Percentiles rank a stretch among this genome's conserved stretches.
phyloP scores from a whole-genome alignment of 805 yeast species.

The Candida yuanshanica region DNA sequence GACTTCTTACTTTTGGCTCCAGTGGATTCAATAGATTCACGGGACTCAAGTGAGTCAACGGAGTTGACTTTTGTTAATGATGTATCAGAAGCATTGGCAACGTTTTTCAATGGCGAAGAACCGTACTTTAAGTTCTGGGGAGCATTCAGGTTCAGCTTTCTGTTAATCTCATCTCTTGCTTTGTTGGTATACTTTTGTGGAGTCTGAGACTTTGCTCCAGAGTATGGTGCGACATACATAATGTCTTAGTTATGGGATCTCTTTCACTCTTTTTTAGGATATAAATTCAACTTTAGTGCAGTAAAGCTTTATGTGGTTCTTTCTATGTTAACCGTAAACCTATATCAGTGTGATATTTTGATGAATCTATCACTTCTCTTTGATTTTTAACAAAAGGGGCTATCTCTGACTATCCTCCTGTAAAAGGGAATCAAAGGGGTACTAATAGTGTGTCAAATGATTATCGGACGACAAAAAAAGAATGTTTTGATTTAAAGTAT shows the following conservation, averaged over 20 bases:
- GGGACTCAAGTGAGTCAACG: slow-evolving; percentile 13
- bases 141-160: slow-evolving; percentile 15
- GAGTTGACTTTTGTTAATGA: slow-evolving; percentile 18
- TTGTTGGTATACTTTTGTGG: slow-evolving; percentile 26
- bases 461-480: not conserved
- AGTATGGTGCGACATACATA: slow-evolving; percentile 23
- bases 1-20: slow-evolving; percentile 3
- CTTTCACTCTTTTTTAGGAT: not conserved
- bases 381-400: not conserved
- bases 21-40: not conserved
- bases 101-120: slow-evolving; percentile 24
- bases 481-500: no score
- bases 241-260: slow-evolving; percentile 1
- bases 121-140: slow-evolving; percentile 21
- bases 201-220: slow-evolving; percentile 15
- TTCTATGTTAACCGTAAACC: not conserved
- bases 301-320: not conserved
- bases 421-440: not conserved
- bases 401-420: not conserved
- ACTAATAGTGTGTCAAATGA: not conserved
- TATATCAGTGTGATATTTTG: not conserved
- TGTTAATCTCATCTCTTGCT: slow-evolving; percentile 26
- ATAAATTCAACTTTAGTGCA: not conserved
- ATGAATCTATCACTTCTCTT: not conserved
- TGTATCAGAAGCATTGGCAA: slow-evolving; percentile 21